phyloP scores from a whole-genome alignment of 2,329 filamentous ascomycete genomes.

The Venturia carpophila region DNA sequence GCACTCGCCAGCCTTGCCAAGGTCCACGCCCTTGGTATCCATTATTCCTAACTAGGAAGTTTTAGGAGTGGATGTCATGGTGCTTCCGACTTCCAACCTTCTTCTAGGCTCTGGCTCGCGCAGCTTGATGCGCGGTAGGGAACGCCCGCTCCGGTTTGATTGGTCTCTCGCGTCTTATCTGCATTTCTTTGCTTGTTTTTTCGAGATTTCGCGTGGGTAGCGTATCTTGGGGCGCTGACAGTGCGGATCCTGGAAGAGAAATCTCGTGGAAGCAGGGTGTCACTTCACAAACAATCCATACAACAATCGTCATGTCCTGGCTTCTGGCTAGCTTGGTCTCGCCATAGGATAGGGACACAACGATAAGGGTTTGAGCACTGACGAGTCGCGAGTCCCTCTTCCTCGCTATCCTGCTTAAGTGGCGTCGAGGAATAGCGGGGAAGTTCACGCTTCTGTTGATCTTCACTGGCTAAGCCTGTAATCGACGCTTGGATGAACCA shows the following conservation, averaged over 20 bases:
- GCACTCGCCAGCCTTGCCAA: not conserved
- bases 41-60: not conserved
- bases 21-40: conserved; percentile 1
- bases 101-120: not conserved
- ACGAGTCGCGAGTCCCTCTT: not conserved
- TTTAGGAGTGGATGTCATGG: not conserved
- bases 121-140: not conserved
- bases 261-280: not conserved
- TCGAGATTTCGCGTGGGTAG: not conserved
- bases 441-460: not conserved
- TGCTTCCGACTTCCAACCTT: no score
- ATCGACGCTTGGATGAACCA: conserved; percentile 5
- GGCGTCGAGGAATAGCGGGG: not conserved
- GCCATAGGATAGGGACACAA: not conserved
- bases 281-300: not conserved
- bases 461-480: not conserved
- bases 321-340: not conserved
- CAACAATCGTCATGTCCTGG: not conserved
- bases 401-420: not conserved
- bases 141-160: not conserved
- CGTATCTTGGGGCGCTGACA: not conserved
- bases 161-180: not conserved
- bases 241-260: not conserved
- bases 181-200: not conserved
- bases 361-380: not conserved